Evolutionary conservation across 1,284 basidiomycete genomes (phyloP).

Genomic region (Rhodotorula glutinis): DNA sequence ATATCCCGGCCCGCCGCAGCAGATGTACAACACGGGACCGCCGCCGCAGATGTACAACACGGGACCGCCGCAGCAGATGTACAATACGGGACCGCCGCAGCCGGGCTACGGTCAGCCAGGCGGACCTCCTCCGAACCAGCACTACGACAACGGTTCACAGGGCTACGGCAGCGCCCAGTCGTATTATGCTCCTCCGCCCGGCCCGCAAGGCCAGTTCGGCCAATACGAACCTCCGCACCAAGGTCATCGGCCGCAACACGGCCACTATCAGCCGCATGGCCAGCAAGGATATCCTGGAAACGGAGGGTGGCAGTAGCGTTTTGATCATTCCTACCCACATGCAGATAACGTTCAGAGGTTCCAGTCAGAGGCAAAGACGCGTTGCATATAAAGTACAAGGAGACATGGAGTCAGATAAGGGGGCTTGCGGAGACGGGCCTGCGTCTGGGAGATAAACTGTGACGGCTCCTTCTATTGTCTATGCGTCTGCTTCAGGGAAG

Average conservation of each 20-base stretch:
- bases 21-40: neutral
- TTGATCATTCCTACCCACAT: neutral
- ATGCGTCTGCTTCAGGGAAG: neutral
- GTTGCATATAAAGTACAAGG: too few relatives aligned
- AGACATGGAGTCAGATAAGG: too few relatives aligned
- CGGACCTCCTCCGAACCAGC: too few relatives aligned
- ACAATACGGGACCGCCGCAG: neutral
- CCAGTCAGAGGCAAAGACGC: too few relatives aligned
- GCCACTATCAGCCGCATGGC: neutral
- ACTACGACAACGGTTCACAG: too few relatives aligned
- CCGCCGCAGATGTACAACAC: neutral
- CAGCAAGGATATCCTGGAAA: neutral
- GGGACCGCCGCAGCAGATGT: neutral
- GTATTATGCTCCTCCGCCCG: neutral
- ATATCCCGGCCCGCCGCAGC: slow-evolving; percentile 1
- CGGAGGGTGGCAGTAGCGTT: neutral
- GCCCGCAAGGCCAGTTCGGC: too few relatives aligned
- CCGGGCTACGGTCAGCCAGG: neutral
- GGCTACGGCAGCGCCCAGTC: neutral
- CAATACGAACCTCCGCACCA: neutral
- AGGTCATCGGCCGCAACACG: neutral
- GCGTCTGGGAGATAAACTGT: neutral
- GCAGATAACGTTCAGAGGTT: too few relatives aligned
- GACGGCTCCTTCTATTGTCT: neutral
- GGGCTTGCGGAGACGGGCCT: too few relatives aligned